Percentiles rank a stretch among this genome's conserved stretches.
Evolutionary conservation across 2,329 filamentous ascomycete genomes (phyloP).

Genomic region (Tolypocladium ophioglossoides): DNA sequence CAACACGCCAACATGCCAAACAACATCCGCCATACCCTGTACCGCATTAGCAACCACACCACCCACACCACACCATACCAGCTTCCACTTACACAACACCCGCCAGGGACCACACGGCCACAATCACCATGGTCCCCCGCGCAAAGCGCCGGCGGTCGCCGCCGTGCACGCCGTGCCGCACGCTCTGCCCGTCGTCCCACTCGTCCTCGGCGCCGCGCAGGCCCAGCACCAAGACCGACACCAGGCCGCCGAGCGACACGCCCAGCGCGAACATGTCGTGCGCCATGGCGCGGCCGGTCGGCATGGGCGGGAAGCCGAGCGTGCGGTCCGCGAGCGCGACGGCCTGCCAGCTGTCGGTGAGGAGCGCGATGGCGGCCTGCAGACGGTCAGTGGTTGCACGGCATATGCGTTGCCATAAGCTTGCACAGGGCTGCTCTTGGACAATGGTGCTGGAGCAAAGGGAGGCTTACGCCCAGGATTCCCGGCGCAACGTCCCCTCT

Average conservation of each 20-base stretch:
- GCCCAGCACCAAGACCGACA: slow-evolving; percentile 20
- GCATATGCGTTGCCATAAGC: too few relatives aligned
- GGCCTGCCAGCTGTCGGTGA: slow-evolving; percentile 28
- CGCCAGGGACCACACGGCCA: neutral
- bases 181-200: neutral
- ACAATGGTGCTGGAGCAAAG: too few relatives aligned
- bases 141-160: neutral
- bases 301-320: slow-evolving; percentile 14
- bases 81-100: neutral
- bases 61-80: neutral
- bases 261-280: slow-evolving; percentile 23
- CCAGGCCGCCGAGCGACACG: slow-evolving; percentile 21
- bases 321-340: slow-evolving; percentile 16
- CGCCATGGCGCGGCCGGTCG: slow-evolving; percentile 16
- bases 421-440: too few relatives aligned
- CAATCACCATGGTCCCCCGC: neutral
- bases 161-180: neutral
- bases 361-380: slow-evolving; percentile 16
- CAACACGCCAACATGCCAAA: neutral
- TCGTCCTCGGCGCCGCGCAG: neutral
- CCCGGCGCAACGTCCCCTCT: slow-evolving; percentile 18
- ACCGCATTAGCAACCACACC: neutral
- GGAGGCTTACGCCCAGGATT: slow-evolving; percentile 19
- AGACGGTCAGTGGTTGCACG: too few relatives aligned
- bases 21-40: neutral